Evolutionary conservation across 148 eudicot genomes (phyloP), one percentile per base, ranked within the genome.

Genomic region (Cornus florida): DNA sequence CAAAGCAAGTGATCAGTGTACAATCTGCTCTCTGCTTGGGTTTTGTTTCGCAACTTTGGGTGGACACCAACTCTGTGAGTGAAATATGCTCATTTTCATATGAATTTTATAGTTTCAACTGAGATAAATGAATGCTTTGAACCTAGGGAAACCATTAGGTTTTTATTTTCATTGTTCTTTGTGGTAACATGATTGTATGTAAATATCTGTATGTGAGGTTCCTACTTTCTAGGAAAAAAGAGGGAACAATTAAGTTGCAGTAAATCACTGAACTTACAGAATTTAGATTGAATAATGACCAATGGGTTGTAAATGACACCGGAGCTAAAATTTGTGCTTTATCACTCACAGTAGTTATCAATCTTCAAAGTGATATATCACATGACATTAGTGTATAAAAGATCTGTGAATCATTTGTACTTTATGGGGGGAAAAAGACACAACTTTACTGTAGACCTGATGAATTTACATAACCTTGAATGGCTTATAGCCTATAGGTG

Each of bases 1-100:
- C 97, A 4, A 92, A 91, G 84, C 94, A 91, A 92, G 94, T 92
- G 57, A 89, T 92, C 69, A 86, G 92, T 77, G 76, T 88, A 33
- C 76, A 87, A 12, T 87, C 94, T 70, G 97, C 92, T 64, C 79
- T 84, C 75, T 80, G 83, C 83, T 81, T 89, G 72, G 92, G 97
- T 2, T 92, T 92, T 28, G 79, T 90, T 65, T 86, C 94, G 5
- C 91, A 92, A 75, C 89, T 92, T 41, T 92, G 93, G 93, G 90
- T 92, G 23, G 90, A 92, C 67, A 82, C 87, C 35, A 4, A 71
- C 59, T 77, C 90, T 66, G 97, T 92, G 81, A 87, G 93, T 84
- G 33, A n/a, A 71, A 35, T 23, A 46, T 60, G 17, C 70, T 24
- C 35, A 8, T 68, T 32, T 20, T 74, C 68, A 67, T 13, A 13